Evolutionary conservation across 768 basidiomycete species (phyloP).

Genomic region (Daedalea quercina): DNA sequence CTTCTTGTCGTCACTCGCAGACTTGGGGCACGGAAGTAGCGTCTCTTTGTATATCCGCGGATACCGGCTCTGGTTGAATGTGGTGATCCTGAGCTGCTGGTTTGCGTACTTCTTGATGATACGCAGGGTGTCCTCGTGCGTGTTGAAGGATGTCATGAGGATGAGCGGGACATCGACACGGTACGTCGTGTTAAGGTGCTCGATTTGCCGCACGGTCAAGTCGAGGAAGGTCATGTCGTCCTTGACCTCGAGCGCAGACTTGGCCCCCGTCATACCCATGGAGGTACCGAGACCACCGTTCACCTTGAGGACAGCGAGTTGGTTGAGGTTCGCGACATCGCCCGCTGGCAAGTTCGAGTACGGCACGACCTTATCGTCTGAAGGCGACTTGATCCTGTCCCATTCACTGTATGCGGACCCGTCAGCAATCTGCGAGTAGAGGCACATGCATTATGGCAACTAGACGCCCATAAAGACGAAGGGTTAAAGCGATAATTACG

Average conservation of each 20-base stretch:
- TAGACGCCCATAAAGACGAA: no score
- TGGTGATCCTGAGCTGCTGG: constrained; percentile 67
- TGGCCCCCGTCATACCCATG: constrained; percentile 61
- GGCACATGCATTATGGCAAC: not conserved
- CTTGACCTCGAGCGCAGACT: constrained; percentile 70
- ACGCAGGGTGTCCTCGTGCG: constrained; percentile 68
- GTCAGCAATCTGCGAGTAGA: constrained; percentile 11
- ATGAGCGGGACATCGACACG: constrained; percentile 70
- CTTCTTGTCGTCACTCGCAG: constrained; percentile 54
- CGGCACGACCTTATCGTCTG: constrained; percentile 53
- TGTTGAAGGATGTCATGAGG: constrained; percentile 81
- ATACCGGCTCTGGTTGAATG: constrained; percentile 71
- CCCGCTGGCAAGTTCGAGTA: constrained; percentile 46
- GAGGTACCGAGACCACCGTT: constrained; percentile 72
- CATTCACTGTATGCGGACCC: constrained; percentile 16
- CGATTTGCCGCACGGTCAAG: constrained; percentile 55
- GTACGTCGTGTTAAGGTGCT: constrained; percentile 60
- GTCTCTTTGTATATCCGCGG: constrained; percentile 68
- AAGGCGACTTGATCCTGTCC: constrained; percentile 53
- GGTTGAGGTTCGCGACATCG: constrained; percentile 47
- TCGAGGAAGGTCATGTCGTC: constrained; percentile 70
- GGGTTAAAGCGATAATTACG: no score
- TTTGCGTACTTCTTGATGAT: constrained; percentile 79
- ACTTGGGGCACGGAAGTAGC: constrained; percentile 54
- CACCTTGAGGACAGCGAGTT: constrained; percentile 73